Evolutionary conservation across 2,329 filamentous ascomycete genomes (phyloP).

Genomic region (Ascochyta lentis): DNA sequence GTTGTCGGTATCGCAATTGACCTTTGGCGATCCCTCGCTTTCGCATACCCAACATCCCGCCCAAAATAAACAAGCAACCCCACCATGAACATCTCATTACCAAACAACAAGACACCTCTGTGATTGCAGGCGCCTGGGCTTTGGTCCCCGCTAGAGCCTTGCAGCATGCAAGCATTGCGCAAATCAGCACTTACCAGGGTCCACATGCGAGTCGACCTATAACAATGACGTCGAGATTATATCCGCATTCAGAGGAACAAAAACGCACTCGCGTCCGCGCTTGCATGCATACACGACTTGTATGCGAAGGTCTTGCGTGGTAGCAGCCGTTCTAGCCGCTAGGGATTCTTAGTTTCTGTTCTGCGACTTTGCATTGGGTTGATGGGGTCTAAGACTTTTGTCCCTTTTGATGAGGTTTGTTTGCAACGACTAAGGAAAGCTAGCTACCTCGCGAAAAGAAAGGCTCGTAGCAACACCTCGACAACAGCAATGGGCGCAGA

Average conservation of each 20-base stretch:
- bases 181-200: slow-evolving; percentile 17
- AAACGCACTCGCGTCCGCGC: slow-evolving; percentile 19
- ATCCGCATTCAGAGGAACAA: slow-evolving; percentile 16
- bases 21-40: neutral
- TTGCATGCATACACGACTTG: slow-evolving; percentile 21
- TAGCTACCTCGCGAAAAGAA: slow-evolving; percentile 2
- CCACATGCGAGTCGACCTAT: slow-evolving; percentile 19
- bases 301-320: slow-evolving; percentile 11
- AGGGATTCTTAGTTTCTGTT: slow-evolving; percentile 5
- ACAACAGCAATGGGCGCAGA: slow-evolving; percentile 18
- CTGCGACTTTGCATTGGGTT: slow-evolving; percentile 2
- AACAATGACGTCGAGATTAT: slow-evolving; percentile 45
- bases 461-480: slow-evolving; percentile 4
- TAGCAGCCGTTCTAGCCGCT: slow-evolving; percentile 23
- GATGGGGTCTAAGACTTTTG: slow-evolving; percentile 11
- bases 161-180: slow-evolving; percentile 9
- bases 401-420: slow-evolving; percentile 14
- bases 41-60: slow-evolving; percentile 1
- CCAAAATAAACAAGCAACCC: slow-evolving; percentile 23
- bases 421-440: slow-evolving; percentile 14
- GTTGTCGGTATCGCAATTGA: neutral
- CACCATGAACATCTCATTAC: slow-evolving; percentile 17
- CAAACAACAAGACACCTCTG: slow-evolving; percentile 3
- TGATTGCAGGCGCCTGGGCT: neutral
- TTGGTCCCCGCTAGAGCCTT: slow-evolving; percentile 6